Evolutionary conservation across 345 rosid genomes (phyloP), one percentile per base, ranked within the genome.

Genomic region (Luvunga scandens): DNA sequence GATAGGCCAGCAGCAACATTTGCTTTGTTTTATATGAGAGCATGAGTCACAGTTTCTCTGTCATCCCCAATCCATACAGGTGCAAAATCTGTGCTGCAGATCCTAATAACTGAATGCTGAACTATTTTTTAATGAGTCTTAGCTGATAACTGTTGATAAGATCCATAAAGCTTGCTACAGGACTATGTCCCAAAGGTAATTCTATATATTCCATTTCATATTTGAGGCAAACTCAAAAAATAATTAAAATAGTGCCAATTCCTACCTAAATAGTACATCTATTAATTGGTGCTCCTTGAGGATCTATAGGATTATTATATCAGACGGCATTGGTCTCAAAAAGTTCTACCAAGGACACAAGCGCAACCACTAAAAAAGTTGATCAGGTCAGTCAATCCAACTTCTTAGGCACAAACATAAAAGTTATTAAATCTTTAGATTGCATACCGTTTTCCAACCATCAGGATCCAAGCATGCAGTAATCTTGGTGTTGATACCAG

Each of bases 381-480:
- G 28, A n/a, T 60, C n/a, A n/a, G n/a, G n/a, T n/a, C n/a, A n/a
- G n/a, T n/a, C n/a, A n/a, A n/a, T n/a, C n/a, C n/a, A n/a, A n/a
- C n/a, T n/a, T n/a, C n/a, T n/a, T 5, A 34, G 53, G 79, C 59
- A 80, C 62, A 60, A 69, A 62, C 64, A 73, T 63, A 75, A 53
- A 42, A 59, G 39, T 4, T 4, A 33, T 18, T 78, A 59, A 72
- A 76, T 72, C 69, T 39, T 69, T 9, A 77, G 45, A 65, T 27
- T 25, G 36, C 83, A 70, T 90, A 96, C 99, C 92, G 99, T 68
- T 81, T 96, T 96, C 99, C 99, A 96, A 76, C 98, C 98, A 70
- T 96, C 98, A 24, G 99, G 97, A 86, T 96, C 98, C 82, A 96
- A 84, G 89, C 98, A 96, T 22, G 98, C 98, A 21, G 97, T 94